Conservation (phyloP, 257 asterid species). For the Prunella vulgaris region DNA sequence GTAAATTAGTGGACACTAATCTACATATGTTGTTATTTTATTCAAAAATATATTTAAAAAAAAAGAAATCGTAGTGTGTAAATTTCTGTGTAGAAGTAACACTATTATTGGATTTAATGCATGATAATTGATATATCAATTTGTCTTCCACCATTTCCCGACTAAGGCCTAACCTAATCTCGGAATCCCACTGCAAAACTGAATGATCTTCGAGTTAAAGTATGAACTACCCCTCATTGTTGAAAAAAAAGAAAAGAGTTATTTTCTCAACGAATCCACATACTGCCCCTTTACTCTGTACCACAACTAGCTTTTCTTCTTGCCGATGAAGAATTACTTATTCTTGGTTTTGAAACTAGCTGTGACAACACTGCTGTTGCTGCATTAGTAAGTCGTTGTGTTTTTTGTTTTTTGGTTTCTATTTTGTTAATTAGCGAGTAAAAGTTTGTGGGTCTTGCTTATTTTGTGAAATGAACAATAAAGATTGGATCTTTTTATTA, state of each 20-base stretch:
- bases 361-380: slow-evolving; percentile 99
- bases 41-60: no score
- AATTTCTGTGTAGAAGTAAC: no score
- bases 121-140: no score
- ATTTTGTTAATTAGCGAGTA: slow-evolving; percentile 13
- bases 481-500: slow-evolving; percentile 13
- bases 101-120: no score
- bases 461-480: slow-evolving; percentile 17
- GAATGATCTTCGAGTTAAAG: no score
- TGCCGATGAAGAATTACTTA: slow-evolving; percentile 44
- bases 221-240: no score
- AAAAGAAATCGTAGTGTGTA: no score
- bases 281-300: slow-evolving; percentile 13
- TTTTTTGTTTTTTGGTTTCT: not conserved
- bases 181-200: slow-evolving; percentile 41
- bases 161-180: slow-evolving; percentile 31
- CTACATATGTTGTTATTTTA: no score
- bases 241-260: no score
- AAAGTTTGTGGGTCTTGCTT: slow-evolving; percentile 20
- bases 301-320: slow-evolving; percentile 26
- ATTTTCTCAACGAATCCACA: slow-evolving; percentile 12
- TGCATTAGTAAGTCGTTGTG: slow-evolving; percentile 59
- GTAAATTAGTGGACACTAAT: no score
- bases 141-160: slow-evolving; percentile 42
- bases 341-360: slow-evolving; percentile 93